These are phyloP conservation scores for Candida fluviatilis DNA, from an alignment of 805 yeast genomes.

Conservation along the genomic window DNA sequence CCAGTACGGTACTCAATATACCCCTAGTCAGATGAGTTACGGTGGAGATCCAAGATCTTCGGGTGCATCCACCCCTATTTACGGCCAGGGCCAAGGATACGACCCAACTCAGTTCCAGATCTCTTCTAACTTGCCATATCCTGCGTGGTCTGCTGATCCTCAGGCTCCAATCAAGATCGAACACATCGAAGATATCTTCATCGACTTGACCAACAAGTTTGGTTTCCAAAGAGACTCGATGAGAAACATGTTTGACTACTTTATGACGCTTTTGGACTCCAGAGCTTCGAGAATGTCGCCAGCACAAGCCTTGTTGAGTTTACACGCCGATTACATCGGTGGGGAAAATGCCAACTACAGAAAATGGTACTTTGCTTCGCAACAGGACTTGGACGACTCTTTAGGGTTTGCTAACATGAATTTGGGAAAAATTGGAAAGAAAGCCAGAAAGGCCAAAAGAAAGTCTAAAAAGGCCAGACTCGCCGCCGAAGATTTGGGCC, in stretches of 20 bases:
- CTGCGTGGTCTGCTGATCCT: constrained; percentile 98
- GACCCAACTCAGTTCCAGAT: constrained; percentile 62
- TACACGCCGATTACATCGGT: constrained; percentile 86
- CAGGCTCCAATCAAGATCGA: constrained; percentile 79
- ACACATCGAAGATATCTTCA: constrained; percentile 82
- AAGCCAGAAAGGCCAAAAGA: constrained; percentile 77
- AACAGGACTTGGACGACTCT: constrained; percentile 79
- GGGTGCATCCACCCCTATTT: constrained; percentile 93
- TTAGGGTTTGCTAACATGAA: constrained; percentile 81
- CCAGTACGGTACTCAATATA: constrained; percentile 65
- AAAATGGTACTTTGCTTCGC: constrained; percentile 88
- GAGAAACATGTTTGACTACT: constrained; percentile 88
- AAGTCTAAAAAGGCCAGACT: constrained; percentile 73
- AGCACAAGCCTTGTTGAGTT: constrained; percentile 74
- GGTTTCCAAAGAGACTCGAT: constrained; percentile 91
- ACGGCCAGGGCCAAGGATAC: constrained; percentile 59
- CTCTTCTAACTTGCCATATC: constrained; percentile 90
- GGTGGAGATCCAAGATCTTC: constrained; percentile 76
- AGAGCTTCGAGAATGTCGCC: constrained; percentile 88
- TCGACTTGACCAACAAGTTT: constrained; percentile 75
- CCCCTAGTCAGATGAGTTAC: constrained; percentile 84
- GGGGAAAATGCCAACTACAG: constrained; percentile 83
- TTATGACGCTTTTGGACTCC: constrained; percentile 79
- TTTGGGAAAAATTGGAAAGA: constrained; percentile 69
- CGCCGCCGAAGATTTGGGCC: constrained; percentile 63